A percentile compares a stretch with the other conserved stretches of the same genome.
Conservation (phyloP, 176 grass and related monocot genomes). For the Otatea glauca region DNA sequence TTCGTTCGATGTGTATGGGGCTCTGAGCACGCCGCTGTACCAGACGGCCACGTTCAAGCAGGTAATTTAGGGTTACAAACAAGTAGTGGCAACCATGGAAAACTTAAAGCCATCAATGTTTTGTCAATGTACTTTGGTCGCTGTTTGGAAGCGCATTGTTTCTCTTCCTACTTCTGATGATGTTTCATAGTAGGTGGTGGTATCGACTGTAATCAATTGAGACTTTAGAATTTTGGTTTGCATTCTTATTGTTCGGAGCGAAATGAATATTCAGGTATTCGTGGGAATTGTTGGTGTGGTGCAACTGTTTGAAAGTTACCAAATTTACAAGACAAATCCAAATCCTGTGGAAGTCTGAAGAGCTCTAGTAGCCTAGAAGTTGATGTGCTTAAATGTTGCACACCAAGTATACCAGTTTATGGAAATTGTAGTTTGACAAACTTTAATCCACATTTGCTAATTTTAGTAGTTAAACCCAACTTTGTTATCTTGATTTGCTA, state of each 20-base stretch:
- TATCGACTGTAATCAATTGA: neutral
- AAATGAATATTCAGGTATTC: neutral
- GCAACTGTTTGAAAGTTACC: neutral
- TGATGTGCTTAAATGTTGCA: neutral
- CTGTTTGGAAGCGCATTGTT: neutral
- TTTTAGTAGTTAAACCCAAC: neutral
- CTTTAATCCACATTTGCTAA: neutral
- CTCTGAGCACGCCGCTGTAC: slow-evolving; percentile 93
- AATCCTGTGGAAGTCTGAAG: neutral
- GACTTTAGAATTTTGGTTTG: slow-evolving; percentile 3
- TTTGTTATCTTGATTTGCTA: neutral
- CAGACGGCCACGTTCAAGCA: slow-evolving; percentile 98
- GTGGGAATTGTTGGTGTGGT: neutral
- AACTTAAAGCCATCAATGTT: neutral
- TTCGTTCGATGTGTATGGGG: slow-evolving; percentile 79
- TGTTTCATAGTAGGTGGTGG: neutral
- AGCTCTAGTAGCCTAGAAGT: neutral
- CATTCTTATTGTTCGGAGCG: neutral
- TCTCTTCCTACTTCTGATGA: neutral
- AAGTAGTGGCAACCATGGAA: neutral
- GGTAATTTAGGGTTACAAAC: slow-evolving; percentile 45
- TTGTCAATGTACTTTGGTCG: slow-evolving; percentile 14
- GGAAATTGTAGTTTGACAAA: neutral
- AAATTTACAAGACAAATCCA: neutral
- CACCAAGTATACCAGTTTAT: neutral